Evolutionary conservation across 495 filamentous ascomycete genomes (phyloP).

Genomic region (Penicillium egyptiacum): DNA sequence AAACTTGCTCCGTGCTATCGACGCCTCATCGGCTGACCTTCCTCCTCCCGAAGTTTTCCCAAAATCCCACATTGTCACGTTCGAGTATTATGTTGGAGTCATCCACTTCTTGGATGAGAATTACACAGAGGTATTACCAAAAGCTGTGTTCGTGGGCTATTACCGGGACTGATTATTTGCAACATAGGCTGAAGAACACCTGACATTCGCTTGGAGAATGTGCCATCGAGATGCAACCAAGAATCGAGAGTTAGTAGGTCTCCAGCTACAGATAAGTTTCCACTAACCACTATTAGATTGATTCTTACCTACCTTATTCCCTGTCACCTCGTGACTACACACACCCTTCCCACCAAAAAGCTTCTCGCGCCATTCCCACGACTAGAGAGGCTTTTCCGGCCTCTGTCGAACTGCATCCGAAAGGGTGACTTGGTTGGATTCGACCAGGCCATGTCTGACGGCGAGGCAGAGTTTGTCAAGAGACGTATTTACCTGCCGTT

Average conservation of each 20-base stretch:
- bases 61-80: constrained; percentile 89
- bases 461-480: constrained; percentile 86
- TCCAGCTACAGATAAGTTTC: constrained; percentile 44
- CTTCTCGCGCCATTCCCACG: constrained; percentile 74
- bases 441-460: constrained; percentile 74
- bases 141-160: constrained; percentile 13
- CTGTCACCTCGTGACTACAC: constrained; percentile 82
- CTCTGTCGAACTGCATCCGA: constrained; percentile 74
- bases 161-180: constrained; percentile 3
- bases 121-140: constrained; percentile 61
- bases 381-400: constrained; percentile 75
- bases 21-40: constrained; percentile 72
- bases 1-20: constrained; percentile 79
- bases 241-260: constrained; percentile 72
- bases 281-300: constrained; percentile 54
- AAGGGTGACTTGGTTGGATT: constrained; percentile 80
- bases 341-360: constrained; percentile 69
- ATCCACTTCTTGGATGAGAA: constrained; percentile 90
- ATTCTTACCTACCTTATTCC: constrained; percentile 97
- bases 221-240: constrained; percentile 68
- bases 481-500: constrained; percentile 94
- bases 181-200: constrained; percentile 70
- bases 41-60: constrained; percentile 74
- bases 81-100: constrained; percentile 91
- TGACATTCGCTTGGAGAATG: constrained; percentile 72